Evolutionary conservation across 2,329 filamentous ascomycete species (phyloP), one percentile per base, ranked within the genome.

Genomic region (Xylaria multiplex): DNA sequence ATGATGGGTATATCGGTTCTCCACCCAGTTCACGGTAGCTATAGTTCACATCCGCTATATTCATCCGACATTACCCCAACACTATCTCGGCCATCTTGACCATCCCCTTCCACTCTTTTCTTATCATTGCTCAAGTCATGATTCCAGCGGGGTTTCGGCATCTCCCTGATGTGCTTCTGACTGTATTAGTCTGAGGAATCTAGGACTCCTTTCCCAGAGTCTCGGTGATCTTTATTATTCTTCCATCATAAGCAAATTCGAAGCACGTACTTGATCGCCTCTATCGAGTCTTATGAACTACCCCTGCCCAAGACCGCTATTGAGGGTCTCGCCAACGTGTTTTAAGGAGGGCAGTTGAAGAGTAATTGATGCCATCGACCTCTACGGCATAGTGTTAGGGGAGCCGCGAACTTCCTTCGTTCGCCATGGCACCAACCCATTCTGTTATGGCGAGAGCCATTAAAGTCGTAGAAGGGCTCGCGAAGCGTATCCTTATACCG

Each of bases 401-500:
- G 57, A 66, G 45, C 27, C 32, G 52, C 42, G 46, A 50, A 65
- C 22, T 32, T 46, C 56, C 59, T 52, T 66, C 43, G 60, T 64
- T 62, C 58, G 68, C 52, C 67, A 86, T 86, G 84, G 79, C 79
- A 72, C 75, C 79, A 64, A 75, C 75, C 55, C 71, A 75, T 67
- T 69, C 76, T 48, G 70, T 73, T 58, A 69, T 82, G 65, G 75
- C 74, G 40, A 77, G 75, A 49, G 79, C 79, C 42, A 72, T 79
- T 40, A 72, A 68, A 43, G 74, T 76, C 16, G 62, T 83, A 30
- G 77, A 76, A 8, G 72, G 78, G 13, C 78, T 88, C 37, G 76
- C 78, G 56, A 87, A 84, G 72, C 85, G 88, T 66, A 88, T 90
- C 74, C 74, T 82, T 54, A 89, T 90, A 66, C 86, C 87, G 2